Base-by-base conservation (phyloP, 345 rosid species). In the Isatis tinctoria region DNA sequence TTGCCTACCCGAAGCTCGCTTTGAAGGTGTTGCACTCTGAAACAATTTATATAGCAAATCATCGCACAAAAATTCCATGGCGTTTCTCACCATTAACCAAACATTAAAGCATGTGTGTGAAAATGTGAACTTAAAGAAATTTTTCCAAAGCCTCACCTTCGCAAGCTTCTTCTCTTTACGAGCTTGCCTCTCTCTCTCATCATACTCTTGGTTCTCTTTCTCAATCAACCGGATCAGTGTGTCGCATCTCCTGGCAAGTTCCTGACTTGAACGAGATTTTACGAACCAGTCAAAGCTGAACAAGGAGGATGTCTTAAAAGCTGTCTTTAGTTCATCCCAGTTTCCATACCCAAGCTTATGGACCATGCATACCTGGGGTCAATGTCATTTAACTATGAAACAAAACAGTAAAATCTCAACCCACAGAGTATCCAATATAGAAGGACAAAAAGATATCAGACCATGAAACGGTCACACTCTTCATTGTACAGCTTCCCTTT, bases 261-360 rank as follows among this genome's bases (percentile, higher is more conserved):
- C 99, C 60, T 90, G 99, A 37, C 89, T 85, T 16, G 98, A 85
- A 51, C 99, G 94, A 17, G 98, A 95, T 83, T 95, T 95, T 56
- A 92, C 96, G 80, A 85, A 95, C 99, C 99, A 92, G 80, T 95
- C 99, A 83, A 95, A 95, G 37, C 89, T 90, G 70, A 95, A 95
- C 75, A 86, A 62, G 14, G 94, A 79, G 2, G 98, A 90, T 10
- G 93, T 95, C 37, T 92, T 87, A 78, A 95, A 92, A 48, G 88
- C 96, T 1, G 91, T 84, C 85, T 95, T 95, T 65, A 95, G 88
- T 76, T 95, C 99, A 62, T 95, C 99, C 98, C 99, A 95, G 61
- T 95, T 92, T 67, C 99, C 99, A 79, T 95, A 92, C 6, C 99
- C 98, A 81, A 95, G 96, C 78, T 90, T 87, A 87, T 92, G 98